Evolutionary conservation across 1,139 yeast genomes (phyloP), one percentile per base, ranked within the genome.

Genomic region (Yamadazyma sp.): DNA sequence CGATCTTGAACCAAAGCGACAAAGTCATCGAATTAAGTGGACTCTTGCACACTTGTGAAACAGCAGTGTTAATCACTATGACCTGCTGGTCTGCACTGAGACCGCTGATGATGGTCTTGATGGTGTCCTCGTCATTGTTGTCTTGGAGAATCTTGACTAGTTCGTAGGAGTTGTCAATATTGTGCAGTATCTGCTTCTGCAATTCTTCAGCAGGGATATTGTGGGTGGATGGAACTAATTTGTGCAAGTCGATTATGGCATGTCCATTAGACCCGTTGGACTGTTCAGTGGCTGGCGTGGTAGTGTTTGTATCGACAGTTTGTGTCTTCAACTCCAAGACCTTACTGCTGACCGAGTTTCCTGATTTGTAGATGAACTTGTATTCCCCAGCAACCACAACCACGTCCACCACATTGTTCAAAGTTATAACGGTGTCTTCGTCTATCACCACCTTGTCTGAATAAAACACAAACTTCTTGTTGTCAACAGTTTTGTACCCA

Each of bases 1-100:
- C 43, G 75, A 77, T 73, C 52, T 73, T 74, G 43, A 78, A 59
- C 83, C 82, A 78, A 12, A 69, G 40, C 3, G 71, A 62, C 29
- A 67, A 53, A 4, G 60, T 50, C 5, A 60, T 46, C 29, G 60
- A 59, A 28, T 59, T 58, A 4, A 71, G 58, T 5, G 73, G 65
- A 35, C 62, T 63, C 9, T 51, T 54, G 1, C 72, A 58, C 2
- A 76, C 63, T 20, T 56, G 60, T 3, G 58, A 44, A 17, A 71
- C 54, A 14, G 77, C 51, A 12, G 60, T 53, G 3, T 54, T 55
- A 44, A 75, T 72, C 18, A 78, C 53, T 12, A 44, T 44, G 25
- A 53, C 49, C 11, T 52, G 42, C 14, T 60, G 49, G 3, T 49
- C 42, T 4, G 51, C 52, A 11, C 52, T 43, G 10, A 66, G 51